These are phyloP conservation scores for Lobosporangium transversale DNA, from an alignment of 192 early-diverging fungal genomes.

Conservation along the genomic window DNA sequence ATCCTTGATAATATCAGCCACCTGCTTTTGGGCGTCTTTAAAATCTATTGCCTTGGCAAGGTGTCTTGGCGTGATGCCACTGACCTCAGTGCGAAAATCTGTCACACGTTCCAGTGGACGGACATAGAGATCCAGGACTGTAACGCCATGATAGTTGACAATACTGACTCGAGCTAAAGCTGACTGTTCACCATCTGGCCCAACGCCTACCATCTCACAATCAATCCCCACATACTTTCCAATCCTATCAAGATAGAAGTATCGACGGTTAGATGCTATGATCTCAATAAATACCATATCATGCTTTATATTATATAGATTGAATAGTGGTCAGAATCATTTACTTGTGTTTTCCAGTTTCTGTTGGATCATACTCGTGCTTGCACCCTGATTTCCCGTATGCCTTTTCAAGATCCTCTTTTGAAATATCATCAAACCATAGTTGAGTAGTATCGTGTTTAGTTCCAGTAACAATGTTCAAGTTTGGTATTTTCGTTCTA, in stretches of 20 bases:
- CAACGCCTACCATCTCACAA: conserved; percentile 99
- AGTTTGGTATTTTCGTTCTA: conserved; percentile 1
- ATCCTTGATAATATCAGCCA: conserved; percentile 85
- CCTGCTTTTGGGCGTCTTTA: conserved; percentile 79
- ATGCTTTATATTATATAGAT: not conserved
- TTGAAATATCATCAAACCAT: conserved; percentile 66
- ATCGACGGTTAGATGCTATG: not conserved
- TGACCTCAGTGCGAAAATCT: conserved; percentile 92
- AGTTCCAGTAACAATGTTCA: conserved; percentile 4
- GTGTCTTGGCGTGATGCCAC: conserved; percentile 87
- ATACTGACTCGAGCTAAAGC: conserved; percentile 90
- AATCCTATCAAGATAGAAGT: conserved; percentile 18
- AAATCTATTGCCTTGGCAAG: conserved; percentile 76
- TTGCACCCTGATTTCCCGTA: conserved; percentile 54
- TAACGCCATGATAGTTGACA: conserved; percentile 93
- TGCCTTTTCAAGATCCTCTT: conserved; percentile 56
- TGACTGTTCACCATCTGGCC: conserved; percentile 82
- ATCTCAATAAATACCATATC: not conserved
- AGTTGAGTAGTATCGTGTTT: conserved; percentile 55
- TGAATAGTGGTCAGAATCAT: not conserved
- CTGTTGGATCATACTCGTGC: conserved; percentile 48
- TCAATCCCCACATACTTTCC: conserved; percentile 96
- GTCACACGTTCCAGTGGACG: conserved; percentile 84
- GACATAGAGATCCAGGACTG: conserved; percentile 88
- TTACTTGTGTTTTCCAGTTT: conserved; percentile 49